Evolutionary conservation across 2,329 filamentous ascomycete genomes (phyloP).

Genomic region (Thermothelomyces thermophilus): DNA sequence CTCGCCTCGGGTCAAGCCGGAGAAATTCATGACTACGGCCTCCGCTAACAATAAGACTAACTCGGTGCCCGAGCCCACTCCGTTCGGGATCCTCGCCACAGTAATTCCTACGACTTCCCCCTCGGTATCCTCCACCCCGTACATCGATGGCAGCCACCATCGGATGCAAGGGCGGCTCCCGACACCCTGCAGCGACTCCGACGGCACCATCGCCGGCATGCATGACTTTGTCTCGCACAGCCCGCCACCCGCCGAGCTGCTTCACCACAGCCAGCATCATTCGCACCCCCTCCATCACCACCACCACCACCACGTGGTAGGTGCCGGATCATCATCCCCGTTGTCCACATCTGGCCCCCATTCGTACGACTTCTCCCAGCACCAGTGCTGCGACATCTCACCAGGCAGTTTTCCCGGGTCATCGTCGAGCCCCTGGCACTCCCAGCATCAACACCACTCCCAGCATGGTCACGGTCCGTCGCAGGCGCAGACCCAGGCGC

Average conservation of each 20-base stretch:
- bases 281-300: no score
- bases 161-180: conserved; percentile 38
- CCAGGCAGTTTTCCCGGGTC: neutral
- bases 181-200: conserved; percentile 49
- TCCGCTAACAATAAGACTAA: neutral
- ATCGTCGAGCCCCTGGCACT: conserved; percentile 24
- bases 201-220: conserved; percentile 28
- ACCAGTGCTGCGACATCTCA: conserved; percentile 14
- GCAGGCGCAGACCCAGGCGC: neutral
- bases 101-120: conserved; percentile 3
- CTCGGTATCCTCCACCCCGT: conserved; percentile 28
- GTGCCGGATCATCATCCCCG: conserved; percentile 7
- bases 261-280: conserved; percentile 19
- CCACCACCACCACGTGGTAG: neutral
- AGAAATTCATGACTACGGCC: neutral
- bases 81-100: conserved; percentile 6
- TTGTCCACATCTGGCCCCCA: conserved; percentile 29
- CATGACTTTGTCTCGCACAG: conserved; percentile 29
- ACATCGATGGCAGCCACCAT: conserved; percentile 22
- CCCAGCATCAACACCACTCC: conserved; percentile 1
- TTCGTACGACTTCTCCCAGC: conserved; percentile 29
- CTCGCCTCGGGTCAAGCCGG: conserved; percentile 13
- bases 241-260: conserved; percentile 28
- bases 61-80: conserved; percentile 2
- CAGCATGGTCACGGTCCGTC: neutral